Conservation (phyloP, 116 monocot genomes). For the Trichopus zeylanicus region DNA sequence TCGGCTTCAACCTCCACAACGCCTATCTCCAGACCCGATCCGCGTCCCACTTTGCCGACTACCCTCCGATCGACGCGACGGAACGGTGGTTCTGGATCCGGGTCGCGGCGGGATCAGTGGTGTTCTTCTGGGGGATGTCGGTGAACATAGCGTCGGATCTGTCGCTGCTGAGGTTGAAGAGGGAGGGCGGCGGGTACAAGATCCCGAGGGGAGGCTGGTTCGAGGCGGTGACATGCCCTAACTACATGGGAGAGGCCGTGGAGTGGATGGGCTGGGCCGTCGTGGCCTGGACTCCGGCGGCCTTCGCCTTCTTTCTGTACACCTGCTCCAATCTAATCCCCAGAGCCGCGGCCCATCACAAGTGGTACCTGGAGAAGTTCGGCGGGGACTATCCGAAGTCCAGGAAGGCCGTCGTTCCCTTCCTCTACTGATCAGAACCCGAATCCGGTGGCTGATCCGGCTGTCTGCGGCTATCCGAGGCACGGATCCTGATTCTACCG, state of each 20-base stretch:
- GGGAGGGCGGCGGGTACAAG: conserved; percentile 45
- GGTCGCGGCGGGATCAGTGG: conserved; percentile 24
- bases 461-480: too few species aligned
- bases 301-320: conserved; percentile 60
- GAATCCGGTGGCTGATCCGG: too few species aligned
- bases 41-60: conserved; percentile 35
- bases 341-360: conserved; percentile 46
- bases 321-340: conserved; percentile 73
- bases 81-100: conserved; percentile 9
- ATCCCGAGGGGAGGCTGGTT: conserved; percentile 84
- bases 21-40: conserved; percentile 58
- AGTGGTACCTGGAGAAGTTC: conserved; percentile 76
- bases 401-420: conserved; percentile 62
- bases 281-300: conserved; percentile 61
- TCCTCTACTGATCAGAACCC: conserved; percentile 42
- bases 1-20: conserved; percentile 37
- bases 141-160: conserved; percentile 65
- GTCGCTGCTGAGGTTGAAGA: conserved; percentile 51
- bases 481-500: too few species aligned
- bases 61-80: background rate
- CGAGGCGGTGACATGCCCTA: conserved; percentile 67
- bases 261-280: conserved; percentile 96
- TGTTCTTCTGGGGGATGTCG: conserved; percentile 86
- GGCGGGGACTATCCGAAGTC: conserved; percentile 46
- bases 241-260: conserved; percentile 79